phyloP scores from a whole-genome alignment of 257 asterid genomes.

The Orobanche coerulescens region DNA sequence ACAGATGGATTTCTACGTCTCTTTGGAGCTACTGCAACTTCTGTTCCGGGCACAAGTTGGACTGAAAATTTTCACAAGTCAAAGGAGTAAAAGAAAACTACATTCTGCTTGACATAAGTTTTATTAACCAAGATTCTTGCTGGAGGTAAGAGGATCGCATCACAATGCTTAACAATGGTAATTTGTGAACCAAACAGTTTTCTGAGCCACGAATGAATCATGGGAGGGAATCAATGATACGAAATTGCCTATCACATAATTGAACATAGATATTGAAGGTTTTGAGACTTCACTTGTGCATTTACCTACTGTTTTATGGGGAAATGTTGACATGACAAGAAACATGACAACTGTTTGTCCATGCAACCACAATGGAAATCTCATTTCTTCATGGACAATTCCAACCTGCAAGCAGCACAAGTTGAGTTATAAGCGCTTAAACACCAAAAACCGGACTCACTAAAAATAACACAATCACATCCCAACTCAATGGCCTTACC shows the following conservation, averaged over 20 bases:
- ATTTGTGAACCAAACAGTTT: constrained; percentile 3
- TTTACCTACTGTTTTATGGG: constrained; percentile 88
- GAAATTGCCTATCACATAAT: not conserved
- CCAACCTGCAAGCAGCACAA: constrained; percentile 57
- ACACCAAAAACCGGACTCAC: constrained; percentile 2
- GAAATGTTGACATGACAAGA: constrained; percentile 70
- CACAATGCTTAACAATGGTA: not conserved
- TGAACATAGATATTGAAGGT: not conserved
- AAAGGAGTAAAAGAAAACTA: constrained; percentile 17
- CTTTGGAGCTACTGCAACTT: constrained; percentile 96
- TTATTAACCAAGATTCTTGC: constrained; percentile 9
- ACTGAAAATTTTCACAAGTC: constrained; percentile 44
- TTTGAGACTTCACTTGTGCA: constrained; percentile 16
- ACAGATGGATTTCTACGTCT: constrained; percentile 56
- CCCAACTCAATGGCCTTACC: constrained; percentile 1
- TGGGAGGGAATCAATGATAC: not conserved
- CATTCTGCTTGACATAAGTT: not conserved
- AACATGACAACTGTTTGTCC: constrained; percentile 69
- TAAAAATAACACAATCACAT: constrained; percentile 9
- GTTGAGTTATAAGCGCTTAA: not conserved
- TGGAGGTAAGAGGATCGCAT: constrained; percentile 9
- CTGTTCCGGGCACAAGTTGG: constrained; percentile 91
- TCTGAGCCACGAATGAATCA: not conserved
- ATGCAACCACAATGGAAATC: constrained; percentile 89
- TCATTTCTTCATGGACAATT: constrained; percentile 84